Conservation (phyloP, 2,329 filamentous ascomycete genomes). For the Fusarium falciforme region DNA sequence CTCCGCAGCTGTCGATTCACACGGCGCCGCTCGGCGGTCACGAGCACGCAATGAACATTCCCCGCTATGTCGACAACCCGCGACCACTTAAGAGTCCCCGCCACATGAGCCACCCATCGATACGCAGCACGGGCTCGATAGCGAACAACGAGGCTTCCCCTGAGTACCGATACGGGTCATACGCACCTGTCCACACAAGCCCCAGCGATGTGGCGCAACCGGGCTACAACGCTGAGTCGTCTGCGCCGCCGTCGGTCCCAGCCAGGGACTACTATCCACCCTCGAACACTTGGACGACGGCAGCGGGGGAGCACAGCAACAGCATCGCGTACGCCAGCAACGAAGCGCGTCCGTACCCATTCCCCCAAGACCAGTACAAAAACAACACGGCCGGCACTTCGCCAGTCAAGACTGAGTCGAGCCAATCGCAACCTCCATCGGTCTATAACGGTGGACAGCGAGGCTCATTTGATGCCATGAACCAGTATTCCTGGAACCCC, state of each 20-base stretch:
- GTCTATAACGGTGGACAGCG: slow-evolving; percentile 54
- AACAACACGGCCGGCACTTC: slow-evolving; percentile 39
- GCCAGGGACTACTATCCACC: slow-evolving; percentile 67
- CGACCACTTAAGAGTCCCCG: slow-evolving; percentile 68
- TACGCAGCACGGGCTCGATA: slow-evolving; percentile 62
- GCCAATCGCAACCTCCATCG: slow-evolving; percentile 54
- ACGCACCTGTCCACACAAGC: slow-evolving; percentile 44
- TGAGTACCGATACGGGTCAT: slow-evolving; percentile 69
- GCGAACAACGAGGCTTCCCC: slow-evolving; percentile 60
- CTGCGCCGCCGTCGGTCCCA: slow-evolving; percentile 41
- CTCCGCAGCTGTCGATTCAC: slow-evolving; percentile 61
- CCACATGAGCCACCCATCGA: slow-evolving; percentile 64
- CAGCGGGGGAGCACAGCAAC: slow-evolving; percentile 59
- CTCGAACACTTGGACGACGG: slow-evolving; percentile 63
- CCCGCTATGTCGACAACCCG: slow-evolving; percentile 68
- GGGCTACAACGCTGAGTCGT: slow-evolving; percentile 47
- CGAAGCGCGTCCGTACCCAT: slow-evolving; percentile 62
- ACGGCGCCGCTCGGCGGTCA: slow-evolving; percentile 49
- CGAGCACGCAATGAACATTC: slow-evolving; percentile 63
- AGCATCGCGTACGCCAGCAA: slow-evolving; percentile 58
- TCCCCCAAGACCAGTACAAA: slow-evolving; percentile 62
- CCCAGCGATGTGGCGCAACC: slow-evolving; percentile 49
- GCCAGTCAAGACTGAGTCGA: slow-evolving; percentile 50
- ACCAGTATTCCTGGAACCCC: slow-evolving; percentile 69
- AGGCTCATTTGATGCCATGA: slow-evolving; percentile 62